Evolutionary conservation across 345 rosid genomes (phyloP).

Genomic region (Odontarrhena argentea): DNA sequence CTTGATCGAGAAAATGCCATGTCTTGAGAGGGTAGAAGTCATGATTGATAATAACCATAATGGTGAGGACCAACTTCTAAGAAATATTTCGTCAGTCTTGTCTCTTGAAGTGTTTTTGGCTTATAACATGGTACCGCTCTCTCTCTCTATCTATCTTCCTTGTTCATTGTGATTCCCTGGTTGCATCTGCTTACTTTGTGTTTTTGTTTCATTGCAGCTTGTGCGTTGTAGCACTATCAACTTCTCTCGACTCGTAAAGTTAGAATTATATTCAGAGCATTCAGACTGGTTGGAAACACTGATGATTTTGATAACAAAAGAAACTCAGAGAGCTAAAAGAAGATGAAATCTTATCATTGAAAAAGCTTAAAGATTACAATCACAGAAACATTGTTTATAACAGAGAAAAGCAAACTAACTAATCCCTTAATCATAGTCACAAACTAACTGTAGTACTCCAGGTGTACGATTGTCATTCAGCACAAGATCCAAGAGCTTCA

Average conservation of each 20-base stretch:
- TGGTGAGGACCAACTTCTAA: not conserved
- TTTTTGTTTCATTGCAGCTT: not conserved
- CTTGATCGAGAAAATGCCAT: conserved; percentile 1
- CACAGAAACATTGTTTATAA: too few relatives aligned
- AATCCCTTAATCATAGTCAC: too few relatives aligned
- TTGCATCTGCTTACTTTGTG: not conserved
- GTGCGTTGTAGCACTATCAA: not conserved
- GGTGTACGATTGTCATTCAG: too few relatives aligned
- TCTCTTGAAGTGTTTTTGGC: not conserved
- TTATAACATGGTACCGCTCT: not conserved
- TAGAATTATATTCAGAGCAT: not conserved
- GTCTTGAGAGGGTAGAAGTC: not conserved
- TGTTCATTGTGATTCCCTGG: not conserved
- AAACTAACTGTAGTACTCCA: too few relatives aligned
- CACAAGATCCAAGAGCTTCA: too few relatives aligned
- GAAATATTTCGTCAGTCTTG: not conserved
- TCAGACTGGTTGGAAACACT: conserved; percentile 11
- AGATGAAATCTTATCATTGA: too few relatives aligned
- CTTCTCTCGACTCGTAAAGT: not conserved
- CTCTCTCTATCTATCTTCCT: not conserved
- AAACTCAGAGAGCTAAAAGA: too few relatives aligned
- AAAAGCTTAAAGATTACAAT: too few relatives aligned
- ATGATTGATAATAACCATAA: too few relatives aligned
- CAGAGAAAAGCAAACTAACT: too few relatives aligned
- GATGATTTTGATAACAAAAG: too few relatives aligned